Evolutionary conservation across 139 green algal genomes (phyloP), one percentile per base, ranked within the genome.

Genomic region (Chlamydomonas sp.): DNA sequence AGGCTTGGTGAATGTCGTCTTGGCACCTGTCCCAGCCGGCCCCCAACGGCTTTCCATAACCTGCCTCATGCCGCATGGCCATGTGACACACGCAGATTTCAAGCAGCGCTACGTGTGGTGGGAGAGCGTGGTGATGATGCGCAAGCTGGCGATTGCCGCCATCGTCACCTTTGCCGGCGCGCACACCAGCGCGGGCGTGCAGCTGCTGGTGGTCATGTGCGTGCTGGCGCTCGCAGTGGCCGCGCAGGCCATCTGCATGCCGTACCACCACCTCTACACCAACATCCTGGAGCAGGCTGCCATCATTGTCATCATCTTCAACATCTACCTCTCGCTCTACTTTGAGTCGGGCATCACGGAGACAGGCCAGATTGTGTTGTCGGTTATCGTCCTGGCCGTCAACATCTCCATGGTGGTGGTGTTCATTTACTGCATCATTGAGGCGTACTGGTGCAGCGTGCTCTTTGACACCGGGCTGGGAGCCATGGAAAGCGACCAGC

Each of bases 41-140:
- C n/a, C n/a, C n/a, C n/a, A n/a, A n/a, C n/a, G n/a, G n/a, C n/a
- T n/a, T n/a, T n/a, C n/a, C n/a, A n/a, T n/a, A n/a, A 49, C 31
- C 31, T 49, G n/a, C n/a, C n/a, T n/a, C n/a, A n/a, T n/a, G n/a
- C n/a, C n/a, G n/a, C n/a, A n/a, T n/a, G n/a, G n/a, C n/a, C n/a
- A n/a, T n/a, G n/a, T n/a, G n/a, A n/a, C n/a, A n/a, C n/a, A n/a
- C 0, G 31, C 31, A 49, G 31, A 49, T 0, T 49, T 49, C 31
- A 49, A 49, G 31, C 1, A 74, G 60, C 78, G 81, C 20, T 86
- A 71, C 58, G 68, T 63, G 20, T 79, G 77, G 77, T 89, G 85
- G 85, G 85, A 89, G 77, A 85, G 77, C 68, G 20, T 89, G 16
- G 69, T 89, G 58, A 89, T 89, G 85, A 63, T 89, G 59, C 85